phyloP scores from a whole-genome alignment of 805 yeast genomes.

The Saccharomycopsis olivae region DNA sequence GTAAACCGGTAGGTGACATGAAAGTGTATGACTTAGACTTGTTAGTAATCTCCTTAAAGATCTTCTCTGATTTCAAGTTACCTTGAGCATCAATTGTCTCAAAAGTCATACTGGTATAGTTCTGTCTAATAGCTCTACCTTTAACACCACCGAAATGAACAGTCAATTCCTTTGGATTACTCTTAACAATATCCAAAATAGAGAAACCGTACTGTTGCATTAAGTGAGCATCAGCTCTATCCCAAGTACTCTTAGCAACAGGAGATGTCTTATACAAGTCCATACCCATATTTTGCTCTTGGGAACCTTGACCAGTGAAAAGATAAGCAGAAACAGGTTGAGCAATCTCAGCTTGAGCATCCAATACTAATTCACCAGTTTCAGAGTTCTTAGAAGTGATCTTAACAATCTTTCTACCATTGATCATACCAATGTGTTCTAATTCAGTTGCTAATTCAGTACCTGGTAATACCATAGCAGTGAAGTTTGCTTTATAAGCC shows the following conservation, averaged over 20 bases:
- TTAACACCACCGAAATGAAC: conserved; percentile 97
- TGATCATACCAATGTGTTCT: conserved; percentile 97
- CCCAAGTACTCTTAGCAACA: conserved; percentile 95
- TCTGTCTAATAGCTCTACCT: conserved; percentile 90
- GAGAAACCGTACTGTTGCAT: conserved; percentile 93
- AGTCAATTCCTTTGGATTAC: conserved; percentile 91
- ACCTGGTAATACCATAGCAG: conserved; percentile 97
- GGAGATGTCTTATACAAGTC: conserved; percentile 84
- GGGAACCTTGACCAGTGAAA: conserved; percentile 99
- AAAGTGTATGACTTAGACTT: conserved; percentile 78
- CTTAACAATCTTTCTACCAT: conserved; percentile 95
- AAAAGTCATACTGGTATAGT: conserved; percentile 94
- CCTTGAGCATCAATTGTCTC: conserved; percentile 88
- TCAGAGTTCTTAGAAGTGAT: conserved; percentile 80
- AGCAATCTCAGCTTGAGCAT: conserved; percentile 97
- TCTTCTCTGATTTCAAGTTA: conserved; percentile 77
- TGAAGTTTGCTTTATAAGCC: conserved; percentile 83
- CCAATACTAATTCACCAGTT: conserved; percentile 65
- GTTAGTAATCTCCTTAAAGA: conserved; percentile 84
- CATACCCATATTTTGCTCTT: conserved; percentile 99
- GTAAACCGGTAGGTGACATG: conserved; percentile 85
- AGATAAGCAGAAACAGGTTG: conserved; percentile 96
- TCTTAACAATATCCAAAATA: conserved; percentile 86
- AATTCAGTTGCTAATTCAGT: conserved; percentile 77
- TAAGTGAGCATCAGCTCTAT: conserved; percentile 92